These are phyloP conservation scores for Claviceps quebecensis DNA, from an alignment of 2,329 filamentous ascomycete genomes.

Conservation along the genomic window DNA sequence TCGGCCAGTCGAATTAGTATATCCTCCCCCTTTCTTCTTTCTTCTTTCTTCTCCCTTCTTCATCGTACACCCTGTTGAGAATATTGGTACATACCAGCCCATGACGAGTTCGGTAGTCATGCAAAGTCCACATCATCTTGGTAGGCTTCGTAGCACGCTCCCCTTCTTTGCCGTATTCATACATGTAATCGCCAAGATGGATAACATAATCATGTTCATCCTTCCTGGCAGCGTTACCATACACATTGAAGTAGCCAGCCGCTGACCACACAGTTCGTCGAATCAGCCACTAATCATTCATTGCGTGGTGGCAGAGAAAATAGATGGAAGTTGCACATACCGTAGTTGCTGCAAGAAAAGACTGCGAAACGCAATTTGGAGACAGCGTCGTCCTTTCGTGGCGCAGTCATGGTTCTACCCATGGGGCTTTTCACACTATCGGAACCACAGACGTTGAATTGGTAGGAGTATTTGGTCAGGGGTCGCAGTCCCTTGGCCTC, in stretches of 20 bases:
- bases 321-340: conserved; percentile 20
- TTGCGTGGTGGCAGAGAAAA: background rate
- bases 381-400: conserved; percentile 39
- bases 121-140: conserved; percentile 19
- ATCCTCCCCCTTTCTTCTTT: background rate
- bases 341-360: conserved; percentile 58
- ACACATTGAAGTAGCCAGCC: conserved; percentile 44
- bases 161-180: conserved; percentile 33
- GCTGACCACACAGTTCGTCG: conserved; percentile 3
- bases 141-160: conserved; percentile 18
- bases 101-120: conserved; percentile 29
- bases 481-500: conserved; percentile 49
- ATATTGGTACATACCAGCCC: conserved; percentile 16
- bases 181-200: conserved; percentile 49
- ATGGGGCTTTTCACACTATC: conserved; percentile 41
- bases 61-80: background rate
- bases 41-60: background rate
- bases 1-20: background rate
- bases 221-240: conserved; percentile 44
- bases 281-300: background rate
- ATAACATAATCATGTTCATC: conserved; percentile 46
- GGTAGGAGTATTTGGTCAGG: conserved; percentile 54
- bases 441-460: conserved; percentile 54
- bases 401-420: conserved; percentile 58
- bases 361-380: conserved; percentile 48